These are phyloP conservation scores for Prunus padus DNA, from an alignment of 306 rosid genomes.

Conservation along the genomic window DNA sequence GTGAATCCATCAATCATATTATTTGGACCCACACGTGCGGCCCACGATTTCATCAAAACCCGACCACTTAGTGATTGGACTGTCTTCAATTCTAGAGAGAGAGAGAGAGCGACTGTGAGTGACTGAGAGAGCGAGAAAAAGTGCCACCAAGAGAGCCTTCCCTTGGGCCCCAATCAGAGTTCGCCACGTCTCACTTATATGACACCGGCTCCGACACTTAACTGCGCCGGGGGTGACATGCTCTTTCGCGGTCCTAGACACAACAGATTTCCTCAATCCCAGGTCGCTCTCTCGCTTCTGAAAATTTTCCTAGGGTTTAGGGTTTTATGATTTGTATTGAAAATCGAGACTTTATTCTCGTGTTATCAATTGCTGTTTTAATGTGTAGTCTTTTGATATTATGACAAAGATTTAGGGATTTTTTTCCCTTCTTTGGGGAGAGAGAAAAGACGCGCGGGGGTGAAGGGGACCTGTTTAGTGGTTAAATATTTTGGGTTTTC, in stretches of 20 bases:
- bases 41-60: background rate
- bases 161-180: background rate
- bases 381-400: background rate
- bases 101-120: background rate
- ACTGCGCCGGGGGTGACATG: background rate
- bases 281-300: background rate
- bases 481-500: background rate
- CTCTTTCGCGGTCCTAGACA: background rate
- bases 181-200: background rate
- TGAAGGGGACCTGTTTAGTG: background rate
- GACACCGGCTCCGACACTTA: background rate
- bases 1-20: background rate
- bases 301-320: background rate
- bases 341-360: background rate
- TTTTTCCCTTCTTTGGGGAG: background rate
- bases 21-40: slow-evolving; percentile 1
- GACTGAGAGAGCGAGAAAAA: slow-evolving; percentile 5
- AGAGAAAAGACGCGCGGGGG: too few species aligned
- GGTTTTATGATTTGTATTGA: background rate
- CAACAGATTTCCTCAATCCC: background rate
- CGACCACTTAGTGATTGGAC: background rate
- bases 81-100: background rate
- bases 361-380: background rate
- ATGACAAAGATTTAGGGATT: background rate
- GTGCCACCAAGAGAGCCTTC: background rate